Evolutionary conservation across 176 grass and related monocot species (phyloP), one percentile per base, ranked within the genome.

Genomic region (Canna indica): DNA sequence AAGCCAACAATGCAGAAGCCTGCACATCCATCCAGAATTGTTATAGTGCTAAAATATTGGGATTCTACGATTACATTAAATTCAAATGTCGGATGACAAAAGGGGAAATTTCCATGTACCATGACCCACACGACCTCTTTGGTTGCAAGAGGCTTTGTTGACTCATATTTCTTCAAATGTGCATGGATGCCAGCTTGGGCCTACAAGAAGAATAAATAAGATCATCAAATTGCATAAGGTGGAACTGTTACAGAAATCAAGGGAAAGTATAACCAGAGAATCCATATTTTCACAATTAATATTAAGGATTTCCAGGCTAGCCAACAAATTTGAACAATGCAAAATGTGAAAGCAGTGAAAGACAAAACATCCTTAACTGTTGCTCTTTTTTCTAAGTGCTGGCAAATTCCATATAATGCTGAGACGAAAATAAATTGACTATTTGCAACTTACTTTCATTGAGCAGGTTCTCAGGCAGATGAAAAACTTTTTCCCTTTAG

Each of bases 71-170:
- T 67, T 9, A 29, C 5, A 36, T 27, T 9, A 52, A 36, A 26
- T 12, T 53, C 44, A 58, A 36, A 52, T 39, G 34, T 65, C 12
- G 22, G 25, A 39, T 46, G 31, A 38, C 7, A n/a, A 47, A 24
- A 52, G 47, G 29, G 65, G 12, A 68, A 25, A 29, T 12, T 36
- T n/a, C n/a, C 12, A 35, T 79, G 25, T 80, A 81, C 78, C 70
- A 81, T 74, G 36, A 68, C 26, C 41, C 71, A 67, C 45, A 57
- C 71, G 26, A 81, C 35, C 61, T 36, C 72, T 75, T 69, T 59
- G 29, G 60, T 81, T 57, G 78, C 78, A 74, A 75, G 70, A 46
- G 61, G 47, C 59, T 68, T 75, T 66, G 64, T 54, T 47, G 69
- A 12, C 59, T 81, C 61, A 31, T 75, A 33, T 36, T 81, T 73